Evolutionary conservation across 2,329 filamentous ascomycete genomes (phyloP), one percentile per base, ranked within the genome.

Genomic region (Verticillium nubilum): DNA sequence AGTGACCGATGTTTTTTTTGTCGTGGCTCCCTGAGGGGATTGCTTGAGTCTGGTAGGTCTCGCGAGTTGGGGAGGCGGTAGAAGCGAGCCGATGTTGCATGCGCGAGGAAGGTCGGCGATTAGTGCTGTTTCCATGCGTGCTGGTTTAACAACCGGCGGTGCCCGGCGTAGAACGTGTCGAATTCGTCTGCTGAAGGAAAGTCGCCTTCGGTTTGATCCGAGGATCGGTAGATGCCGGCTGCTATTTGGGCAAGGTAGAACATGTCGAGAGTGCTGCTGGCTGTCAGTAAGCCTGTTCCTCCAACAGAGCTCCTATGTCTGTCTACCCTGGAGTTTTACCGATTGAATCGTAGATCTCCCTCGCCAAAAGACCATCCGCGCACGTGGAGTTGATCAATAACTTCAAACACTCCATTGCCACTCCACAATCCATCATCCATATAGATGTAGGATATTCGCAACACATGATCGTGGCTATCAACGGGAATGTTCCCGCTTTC

Each of bases 81-180:
- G 37, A 62, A 62, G 6, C 52, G 59, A 52, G 52, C 33, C 19
- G 61, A 61, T 12, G 19, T 47, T 33, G 52, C 13, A 63, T 69
- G 47, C 27, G 62, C 60, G 70, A 61, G 72, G 70, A 33, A 13
- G 17, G n/a, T 4, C 17, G 55, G 23, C 17, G 58, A 58, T 55
- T 58, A 61, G 52, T 54, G 56, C 19, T 58, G 9, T 42, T 26
- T 37, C 52, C 58, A 58, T 2, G 55, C 52, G 17, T 60, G 23
- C 17, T 47, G 28, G 10, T 27, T 15, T 2, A 60, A 55, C 2
- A 61, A 29, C 17, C 53, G n/a, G 7, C n/a, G 29, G 15, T 60
- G 37, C 37, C 56, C 25, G 57, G 58, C 54, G 26, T 58, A 59
- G 57, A 62, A 63, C 12, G 13, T 54, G 17, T 64, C 58, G 26